phyloP scores from a whole-genome alignment of 2,329 filamentous ascomycete genomes.

The Fusarium mundagurra region DNA sequence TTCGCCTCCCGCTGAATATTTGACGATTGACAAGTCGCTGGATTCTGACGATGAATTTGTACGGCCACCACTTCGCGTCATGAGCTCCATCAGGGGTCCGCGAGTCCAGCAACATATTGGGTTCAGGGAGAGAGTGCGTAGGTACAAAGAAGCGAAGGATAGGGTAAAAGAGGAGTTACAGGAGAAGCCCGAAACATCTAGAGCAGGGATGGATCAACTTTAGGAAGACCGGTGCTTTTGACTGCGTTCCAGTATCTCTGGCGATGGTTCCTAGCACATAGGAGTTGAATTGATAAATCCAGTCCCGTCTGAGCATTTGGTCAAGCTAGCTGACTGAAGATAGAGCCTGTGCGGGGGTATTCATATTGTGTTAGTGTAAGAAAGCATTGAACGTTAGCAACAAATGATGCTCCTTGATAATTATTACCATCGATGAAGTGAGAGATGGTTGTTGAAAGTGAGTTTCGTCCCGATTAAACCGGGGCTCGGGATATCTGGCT shows the following conservation, averaged over 20 bases:
- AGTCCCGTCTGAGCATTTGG: background rate
- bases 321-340: background rate
- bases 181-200: background rate
- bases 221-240: background rate
- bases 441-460: background rate
- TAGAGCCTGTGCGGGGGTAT: background rate
- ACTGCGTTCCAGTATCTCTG: background rate
- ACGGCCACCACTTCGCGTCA: constrained; percentile 41
- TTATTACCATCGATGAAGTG: background rate
- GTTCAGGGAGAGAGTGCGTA: constrained; percentile 43
- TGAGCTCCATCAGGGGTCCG: constrained; percentile 46
- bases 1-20: constrained; percentile 26
- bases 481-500: constrained; percentile 30
- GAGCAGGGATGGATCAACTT: constrained; percentile 10
- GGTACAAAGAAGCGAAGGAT: constrained; percentile 42
- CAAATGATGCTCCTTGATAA: background rate
- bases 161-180: constrained; percentile 13
- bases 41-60: constrained; percentile 39
- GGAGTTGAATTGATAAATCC: background rate
- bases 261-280: background rate
- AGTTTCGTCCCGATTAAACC: constrained; percentile 21
- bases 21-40: constrained; percentile 18
- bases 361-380: background rate
- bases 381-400: background rate
- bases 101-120: constrained; percentile 46